A percentile compares a stretch with the other conserved stretches of the same genome.
These are phyloP conservation scores for Quercus gilva DNA, from an alignment of 306 rosid species.

Conservation along the genomic window DNA sequence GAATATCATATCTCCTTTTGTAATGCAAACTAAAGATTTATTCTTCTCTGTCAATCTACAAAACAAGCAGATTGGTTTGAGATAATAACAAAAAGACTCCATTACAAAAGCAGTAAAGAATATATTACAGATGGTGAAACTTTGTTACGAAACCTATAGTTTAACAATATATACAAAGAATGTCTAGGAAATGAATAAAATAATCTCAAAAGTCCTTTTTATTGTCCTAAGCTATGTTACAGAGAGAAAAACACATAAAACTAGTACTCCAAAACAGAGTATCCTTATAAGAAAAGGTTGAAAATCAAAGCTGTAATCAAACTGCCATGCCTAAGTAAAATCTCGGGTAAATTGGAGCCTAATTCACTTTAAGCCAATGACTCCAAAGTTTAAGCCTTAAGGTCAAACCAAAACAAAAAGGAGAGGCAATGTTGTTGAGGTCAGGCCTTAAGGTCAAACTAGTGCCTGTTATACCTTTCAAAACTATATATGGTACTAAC, in stretches of 20 bases:
- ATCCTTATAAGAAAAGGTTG: slow-evolving; percentile 16
- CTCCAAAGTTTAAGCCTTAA: neutral
- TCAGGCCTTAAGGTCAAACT: too few relatives aligned
- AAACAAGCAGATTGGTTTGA: neutral
- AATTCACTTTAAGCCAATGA: neutral
- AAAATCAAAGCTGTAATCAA: slow-evolving; percentile 20
- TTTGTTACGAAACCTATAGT: neutral
- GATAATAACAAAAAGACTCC: neutral
- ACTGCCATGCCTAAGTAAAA: neutral
- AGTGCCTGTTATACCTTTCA: too few relatives aligned
- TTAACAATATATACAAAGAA: neutral
- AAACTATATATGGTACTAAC: too few relatives aligned
- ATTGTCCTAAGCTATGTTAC: slow-evolving; percentile 8
- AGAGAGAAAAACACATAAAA: slow-evolving; percentile 6
- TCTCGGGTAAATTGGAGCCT: neutral
- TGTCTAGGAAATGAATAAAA: neutral
- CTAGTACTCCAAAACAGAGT: slow-evolving; percentile 13
- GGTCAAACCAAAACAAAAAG: neutral
- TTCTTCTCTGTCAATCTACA: neutral
- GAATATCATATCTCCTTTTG: neutral
- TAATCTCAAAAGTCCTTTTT: neutral
- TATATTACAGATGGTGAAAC: neutral
- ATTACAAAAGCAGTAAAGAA: neutral
- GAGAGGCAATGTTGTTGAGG: too few relatives aligned
- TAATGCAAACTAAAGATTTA: neutral